A percentile compares a stretch with the other conserved stretches of the same genome.
Conservation (phyloP, 495 filamentous ascomycete species). For the Hyaloscypha finlandica region DNA sequence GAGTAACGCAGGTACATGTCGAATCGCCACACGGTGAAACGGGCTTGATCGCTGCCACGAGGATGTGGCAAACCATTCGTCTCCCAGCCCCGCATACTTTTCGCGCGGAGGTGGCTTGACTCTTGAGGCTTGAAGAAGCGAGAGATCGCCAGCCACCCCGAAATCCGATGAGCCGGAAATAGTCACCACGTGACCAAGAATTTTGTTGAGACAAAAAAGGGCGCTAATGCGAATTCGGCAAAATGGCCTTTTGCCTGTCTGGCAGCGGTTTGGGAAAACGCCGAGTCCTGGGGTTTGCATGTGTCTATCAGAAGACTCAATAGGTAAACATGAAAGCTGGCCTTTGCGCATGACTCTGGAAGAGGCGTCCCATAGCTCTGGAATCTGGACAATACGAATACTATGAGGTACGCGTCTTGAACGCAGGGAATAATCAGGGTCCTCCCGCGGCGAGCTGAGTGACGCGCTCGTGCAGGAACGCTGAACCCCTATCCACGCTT, state of each 20-base stretch:
- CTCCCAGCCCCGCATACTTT: background rate
- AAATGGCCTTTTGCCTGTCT: background rate
- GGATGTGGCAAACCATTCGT: background rate
- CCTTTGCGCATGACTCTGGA: background rate
- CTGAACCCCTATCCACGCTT: background rate
- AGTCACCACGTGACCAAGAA: background rate
- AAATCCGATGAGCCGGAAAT: background rate
- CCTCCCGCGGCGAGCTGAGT: background rate
- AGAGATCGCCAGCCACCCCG: background rate
- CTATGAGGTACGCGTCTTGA: background rate
- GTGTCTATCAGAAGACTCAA: background rate
- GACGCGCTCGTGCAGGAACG: background rate
- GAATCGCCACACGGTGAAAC: background rate
- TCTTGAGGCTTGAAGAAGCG: background rate
- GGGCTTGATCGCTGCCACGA: background rate
- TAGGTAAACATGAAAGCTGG: background rate
- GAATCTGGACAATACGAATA: background rate
- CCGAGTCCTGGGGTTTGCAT: background rate
- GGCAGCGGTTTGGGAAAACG: background rate
- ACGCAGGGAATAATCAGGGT: background rate
- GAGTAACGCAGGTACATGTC: background rate
- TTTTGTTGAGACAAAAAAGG: background rate
- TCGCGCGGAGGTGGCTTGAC: background rate
- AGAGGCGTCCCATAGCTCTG: background rate
- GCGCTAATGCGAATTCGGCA: background rate